Conservation (phyloP, 495 filamentous ascomycete genomes). For the Xylaria venustula region DNA sequence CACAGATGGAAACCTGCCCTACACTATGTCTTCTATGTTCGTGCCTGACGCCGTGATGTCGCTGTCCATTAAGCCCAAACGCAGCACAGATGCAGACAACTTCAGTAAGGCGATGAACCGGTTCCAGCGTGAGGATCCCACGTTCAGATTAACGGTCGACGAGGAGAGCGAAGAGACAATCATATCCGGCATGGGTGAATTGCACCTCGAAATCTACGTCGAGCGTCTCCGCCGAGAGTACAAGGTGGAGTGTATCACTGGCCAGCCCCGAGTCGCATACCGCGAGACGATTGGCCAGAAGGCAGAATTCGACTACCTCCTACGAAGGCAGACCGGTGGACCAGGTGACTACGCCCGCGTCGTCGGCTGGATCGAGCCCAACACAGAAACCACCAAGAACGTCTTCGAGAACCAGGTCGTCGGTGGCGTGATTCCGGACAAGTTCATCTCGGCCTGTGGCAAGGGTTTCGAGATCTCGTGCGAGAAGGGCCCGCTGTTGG, state of each 20-base stretch:
- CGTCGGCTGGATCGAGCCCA: constrained; percentile 89
- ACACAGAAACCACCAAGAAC: constrained; percentile 67
- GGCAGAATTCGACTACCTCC: constrained; percentile 84
- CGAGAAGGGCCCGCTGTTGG: constrained; percentile 86
- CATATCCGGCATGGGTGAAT: constrained; percentile 97
- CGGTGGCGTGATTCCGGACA: constrained; percentile 91
- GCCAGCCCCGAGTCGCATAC: constrained; percentile 96
- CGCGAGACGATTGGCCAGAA: constrained; percentile 83
- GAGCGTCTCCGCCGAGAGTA: constrained; percentile 99
- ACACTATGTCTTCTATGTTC: constrained; percentile 98
- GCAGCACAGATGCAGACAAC: constrained; percentile 86
- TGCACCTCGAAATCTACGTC: constrained; percentile 96
- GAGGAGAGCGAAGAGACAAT: constrained; percentile 90
- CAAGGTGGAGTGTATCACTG: constrained; percentile 90
- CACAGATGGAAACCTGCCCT: constrained; percentile 90
- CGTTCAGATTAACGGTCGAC: constrained; percentile 93
- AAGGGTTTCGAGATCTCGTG: constrained; percentile 90
- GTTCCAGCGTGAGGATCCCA: constrained; percentile 98
- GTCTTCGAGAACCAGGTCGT: constrained; percentile 82
- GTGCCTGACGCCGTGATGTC: constrained; percentile 98
- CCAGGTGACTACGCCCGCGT: constrained; percentile 96
- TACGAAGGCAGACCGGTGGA: constrained; percentile 96
- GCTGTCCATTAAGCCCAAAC: constrained; percentile 94
- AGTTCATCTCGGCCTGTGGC: constrained; percentile 92
- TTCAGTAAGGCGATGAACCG: constrained; percentile 99